Percentiles rank a stretch among this genome's conserved stretches.
These are phyloP conservation scores for Monilinia vaccinii-corymbosi DNA, from an alignment of 2,329 filamentous ascomycete genomes.

Conservation along the genomic window DNA sequence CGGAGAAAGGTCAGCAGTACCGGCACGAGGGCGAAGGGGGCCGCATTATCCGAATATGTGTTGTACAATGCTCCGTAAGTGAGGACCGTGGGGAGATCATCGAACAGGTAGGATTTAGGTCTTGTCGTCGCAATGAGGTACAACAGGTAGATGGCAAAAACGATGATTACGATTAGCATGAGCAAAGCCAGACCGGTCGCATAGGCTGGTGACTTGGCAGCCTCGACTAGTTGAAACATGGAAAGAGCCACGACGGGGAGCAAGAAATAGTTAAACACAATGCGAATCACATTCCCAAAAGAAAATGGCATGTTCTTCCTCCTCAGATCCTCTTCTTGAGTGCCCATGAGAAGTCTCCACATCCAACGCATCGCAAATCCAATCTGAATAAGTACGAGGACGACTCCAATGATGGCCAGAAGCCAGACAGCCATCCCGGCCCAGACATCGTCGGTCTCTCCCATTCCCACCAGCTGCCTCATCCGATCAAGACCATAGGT, in stretches of 20 bases:
- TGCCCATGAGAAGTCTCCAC: slow-evolving; percentile 60
- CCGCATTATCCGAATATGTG: slow-evolving; percentile 89
- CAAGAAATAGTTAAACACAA: slow-evolving; percentile 88
- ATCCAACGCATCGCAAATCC: slow-evolving; percentile 72
- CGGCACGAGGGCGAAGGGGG: slow-evolving; percentile 81
- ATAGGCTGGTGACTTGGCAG: slow-evolving; percentile 55
- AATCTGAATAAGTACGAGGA: slow-evolving; percentile 62
- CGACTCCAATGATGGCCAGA: slow-evolving; percentile 60
- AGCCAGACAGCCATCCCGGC: slow-evolving; percentile 90
- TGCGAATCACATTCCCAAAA: slow-evolving; percentile 67
- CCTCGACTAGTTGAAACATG: slow-evolving; percentile 82
- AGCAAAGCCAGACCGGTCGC: slow-evolving; percentile 68
- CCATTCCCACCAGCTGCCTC: slow-evolving; percentile 76
- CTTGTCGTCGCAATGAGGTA: slow-evolving; percentile 71
- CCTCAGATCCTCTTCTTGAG: slow-evolving; percentile 76
- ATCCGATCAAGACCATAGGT: slow-evolving; percentile 72
- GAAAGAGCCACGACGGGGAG: slow-evolving; percentile 80
- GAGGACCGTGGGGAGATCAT: slow-evolving; percentile 82
- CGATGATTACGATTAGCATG: slow-evolving; percentile 62
- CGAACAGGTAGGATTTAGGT: slow-evolving; percentile 81
- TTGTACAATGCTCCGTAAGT: slow-evolving; percentile 93
- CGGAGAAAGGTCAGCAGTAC: slow-evolving; percentile 77
- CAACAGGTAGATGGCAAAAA: slow-evolving; percentile 70
- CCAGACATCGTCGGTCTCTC: slow-evolving; percentile 72
- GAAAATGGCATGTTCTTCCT: slow-evolving; percentile 89